Base-by-base conservation (phyloP, 192 early-diverging fungal species). In the Coemansia sp. region DNA sequence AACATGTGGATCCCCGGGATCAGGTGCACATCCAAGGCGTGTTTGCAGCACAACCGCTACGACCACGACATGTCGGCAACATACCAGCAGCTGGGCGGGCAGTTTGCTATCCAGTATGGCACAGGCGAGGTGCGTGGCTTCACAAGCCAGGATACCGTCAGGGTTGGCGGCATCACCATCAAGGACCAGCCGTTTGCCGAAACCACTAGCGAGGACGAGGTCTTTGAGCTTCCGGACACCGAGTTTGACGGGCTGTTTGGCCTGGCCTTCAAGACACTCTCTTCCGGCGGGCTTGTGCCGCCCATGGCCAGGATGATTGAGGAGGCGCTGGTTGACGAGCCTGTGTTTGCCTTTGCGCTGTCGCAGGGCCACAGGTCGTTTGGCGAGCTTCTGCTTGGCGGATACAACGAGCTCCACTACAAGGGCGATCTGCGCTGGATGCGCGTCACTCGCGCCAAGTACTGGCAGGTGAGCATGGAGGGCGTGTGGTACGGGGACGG, bases 1-100 rank as follows among this genome's bases (percentile, higher is more conserved):
- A 88, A 90, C 74, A 69, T 92, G 45, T 92, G 91, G 89, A 72
- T 85, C 13, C 83, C 83, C 4, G 79, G 83, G 1, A 66, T 76
- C 12, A 65, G 69, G 13, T 85, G 83, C 63, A 68, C 72, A 19
- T 80, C 76, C 41, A 77, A 76, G 62, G 76, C 73, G 1, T 85
- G 83, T 49, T 21, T 73, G 48, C 72, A 75, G 52, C 78, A 76
- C 57, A 78, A 77, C 45, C 66, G 69, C 13, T 85, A 78, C 63
- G 69, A 82, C 68, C 67, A 68, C 57, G 73, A 75, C 19, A 39
- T 72, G 48, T 80, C 82, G 16, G 42, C 73, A 0, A 82, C 83
- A 7, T 83, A 80, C 69, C 67, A 84, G 65, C 67, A 66, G 51
- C 67, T 73, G 10, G 74, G 73, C 60, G 71, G 66, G 6, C 70